Conservation (phyloP, 2,329 filamentous ascomycete genomes). For the Exophiala sp. region DNA sequence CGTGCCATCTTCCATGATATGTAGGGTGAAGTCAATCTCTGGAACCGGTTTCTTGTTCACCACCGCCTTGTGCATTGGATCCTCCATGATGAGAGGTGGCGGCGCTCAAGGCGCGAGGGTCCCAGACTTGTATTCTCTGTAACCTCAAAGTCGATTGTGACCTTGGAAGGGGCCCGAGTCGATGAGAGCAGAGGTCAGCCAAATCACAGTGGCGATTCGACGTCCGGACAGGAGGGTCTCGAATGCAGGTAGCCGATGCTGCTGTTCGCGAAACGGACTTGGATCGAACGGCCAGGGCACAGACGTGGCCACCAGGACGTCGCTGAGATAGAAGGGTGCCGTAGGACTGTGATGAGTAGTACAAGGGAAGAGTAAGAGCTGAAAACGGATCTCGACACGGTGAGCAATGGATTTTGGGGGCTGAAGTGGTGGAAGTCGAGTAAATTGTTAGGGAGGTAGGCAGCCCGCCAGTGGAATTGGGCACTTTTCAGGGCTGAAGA, state of each 20-base stretch:
- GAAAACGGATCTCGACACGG: conserved; percentile 2
- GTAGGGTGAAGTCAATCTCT: conserved; percentile 97
- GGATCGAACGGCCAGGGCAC: not conserved
- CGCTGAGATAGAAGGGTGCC: not conserved
- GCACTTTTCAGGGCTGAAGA: conserved; percentile 12
- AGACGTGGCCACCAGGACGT: not conserved
- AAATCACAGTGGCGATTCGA: conserved; percentile 5
- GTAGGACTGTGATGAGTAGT: not conserved
- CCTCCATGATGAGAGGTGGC: conserved; percentile 36
- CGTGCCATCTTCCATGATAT: conserved; percentile 94
- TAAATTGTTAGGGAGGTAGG: not conserved
- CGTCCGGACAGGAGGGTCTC: not conserved
- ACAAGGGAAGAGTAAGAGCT: conserved; percentile 12
- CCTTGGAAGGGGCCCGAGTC: not conserved
- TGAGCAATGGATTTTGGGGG: conserved; percentile 13
- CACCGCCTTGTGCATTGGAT: conserved; percentile 72
- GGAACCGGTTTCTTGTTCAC: conserved; percentile 91
- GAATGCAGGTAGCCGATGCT: not conserved
- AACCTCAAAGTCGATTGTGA: not conserved
- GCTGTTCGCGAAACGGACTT: conserved; percentile 1
- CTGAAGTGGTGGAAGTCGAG: conserved; percentile 15
- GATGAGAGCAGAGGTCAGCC: conserved; percentile 6
- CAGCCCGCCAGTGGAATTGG: not conserved
- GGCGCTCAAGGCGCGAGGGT: conserved; percentile 24
- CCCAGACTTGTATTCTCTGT: not conserved